Base-by-base conservation (phyloP, 805 yeast genomes). In the Priceomyces castillae region DNA sequence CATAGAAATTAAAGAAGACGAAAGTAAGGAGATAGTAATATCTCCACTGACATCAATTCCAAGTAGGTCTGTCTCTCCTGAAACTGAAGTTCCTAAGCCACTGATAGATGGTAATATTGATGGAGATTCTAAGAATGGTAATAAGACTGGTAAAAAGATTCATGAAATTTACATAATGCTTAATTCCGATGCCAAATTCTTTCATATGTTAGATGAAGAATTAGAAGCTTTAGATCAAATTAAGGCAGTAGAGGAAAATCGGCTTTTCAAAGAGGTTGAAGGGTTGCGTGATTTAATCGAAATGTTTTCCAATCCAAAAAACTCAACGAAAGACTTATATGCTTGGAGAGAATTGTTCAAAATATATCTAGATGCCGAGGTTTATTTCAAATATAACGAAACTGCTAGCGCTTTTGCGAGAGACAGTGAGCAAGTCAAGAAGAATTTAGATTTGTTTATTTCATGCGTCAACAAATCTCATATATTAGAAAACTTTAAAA, bases 301-400 rank as follows among this genome's bases (percentile, higher is more conserved):
- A 2, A 55, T 62, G 5, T 59, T 70, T 14, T 57, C 76, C 0
- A 54, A 64, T 11, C 79, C 82, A 0, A 45, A 50, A 2, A 49
- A 47, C 14, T 44, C 51, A 33, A 45, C 54, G 10, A 62, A 64
- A 30, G 92, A 85, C 54, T 64, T 84, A 61, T 81, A 81, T 52
- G 68, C 71, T 7, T 86, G 92, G 92, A 66, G 92, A 45, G 80
- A 81, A 52, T 70, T 85, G 7, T 84, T 85, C 62, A 77, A 73
- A 52, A 59, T 76, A 16, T 85, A 84, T 51, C 70, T 84, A 19
- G 90, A 84, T 48, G 73, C 79, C 18, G 85, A 84, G 49, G 77
- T 85, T 25, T 84, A 79, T 49, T 78, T 82, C 61, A 75, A 73
- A 39, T 68, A 72, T 34, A 69, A 75, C 47, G 84, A 80, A 43